These are phyloP conservation scores for Quercus rubra DNA, from an alignment of 306 rosid genomes.

Conservation along the genomic window DNA sequence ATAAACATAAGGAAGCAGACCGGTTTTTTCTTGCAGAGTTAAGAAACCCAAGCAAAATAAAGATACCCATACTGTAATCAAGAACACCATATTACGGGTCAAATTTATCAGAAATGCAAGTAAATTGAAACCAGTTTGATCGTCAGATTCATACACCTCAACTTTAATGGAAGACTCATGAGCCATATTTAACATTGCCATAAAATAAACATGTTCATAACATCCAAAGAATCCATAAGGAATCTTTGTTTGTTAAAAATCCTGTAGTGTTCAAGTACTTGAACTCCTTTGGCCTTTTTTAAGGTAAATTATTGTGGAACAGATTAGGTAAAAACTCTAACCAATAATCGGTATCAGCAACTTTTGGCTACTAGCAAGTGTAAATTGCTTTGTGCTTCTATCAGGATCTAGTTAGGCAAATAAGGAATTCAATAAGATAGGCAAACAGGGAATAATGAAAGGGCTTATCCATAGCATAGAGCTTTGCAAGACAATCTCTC, in stretches of 20 bases:
- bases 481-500: background rate
- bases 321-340: background rate
- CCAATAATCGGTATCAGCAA: background rate
- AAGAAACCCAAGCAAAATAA: background rate
- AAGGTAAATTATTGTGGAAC: background rate
- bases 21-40: background rate
- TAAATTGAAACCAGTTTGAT: background rate
- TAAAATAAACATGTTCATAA: no score
- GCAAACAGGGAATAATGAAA: background rate
- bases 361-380: background rate
- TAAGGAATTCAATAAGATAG: background rate
- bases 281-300: background rate
- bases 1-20: no score
- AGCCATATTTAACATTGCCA: background rate
- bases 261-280: background rate
- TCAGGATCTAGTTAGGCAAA: background rate
- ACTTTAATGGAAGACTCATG: background rate
- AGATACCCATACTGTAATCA: background rate
- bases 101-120: no score
- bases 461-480: background rate
- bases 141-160: background rate
- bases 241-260: background rate
- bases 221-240: background rate
- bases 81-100: background rate
- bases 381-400: background rate